phyloP scores from a whole-genome alignment of 2,329 filamentous ascomycete genomes.

The Colletotrichum shisoi region DNA sequence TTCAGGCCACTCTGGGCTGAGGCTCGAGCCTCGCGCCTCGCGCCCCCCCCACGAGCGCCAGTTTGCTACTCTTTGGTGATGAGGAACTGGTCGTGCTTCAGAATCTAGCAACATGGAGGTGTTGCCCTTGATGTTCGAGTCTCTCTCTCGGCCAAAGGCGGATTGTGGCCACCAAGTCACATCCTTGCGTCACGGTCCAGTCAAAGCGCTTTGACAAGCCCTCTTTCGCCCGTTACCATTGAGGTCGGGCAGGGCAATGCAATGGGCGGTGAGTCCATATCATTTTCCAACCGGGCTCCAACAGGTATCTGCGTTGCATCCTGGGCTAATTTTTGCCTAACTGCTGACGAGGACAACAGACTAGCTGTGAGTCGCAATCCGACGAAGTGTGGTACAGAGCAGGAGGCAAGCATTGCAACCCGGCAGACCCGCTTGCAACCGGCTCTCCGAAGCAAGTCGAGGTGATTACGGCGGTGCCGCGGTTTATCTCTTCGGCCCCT shows the following conservation, averaged over 20 bases:
- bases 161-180: neutral
- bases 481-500: constrained; percentile 2
- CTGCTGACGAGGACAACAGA: constrained; percentile 1
- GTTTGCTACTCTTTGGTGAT: neutral
- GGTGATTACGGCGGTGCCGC: neutral
- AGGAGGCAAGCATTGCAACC: neutral
- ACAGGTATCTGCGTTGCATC: neutral
- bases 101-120: neutral
- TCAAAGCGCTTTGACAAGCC: neutral
- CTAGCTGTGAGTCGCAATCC: neutral
- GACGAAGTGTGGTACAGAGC: neutral
- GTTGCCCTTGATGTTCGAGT: neutral
- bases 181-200: neutral
- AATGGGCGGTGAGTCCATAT: neutral
- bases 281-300: neutral
- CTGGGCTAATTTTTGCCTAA: neutral
- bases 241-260: constrained; percentile 13
- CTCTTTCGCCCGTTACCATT: neutral
- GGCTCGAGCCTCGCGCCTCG: constrained; percentile 3
- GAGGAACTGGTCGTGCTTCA: neutral
- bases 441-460: constrained; percentile 8
- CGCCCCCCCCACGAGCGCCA: neutral
- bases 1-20: neutral
- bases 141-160: neutral
- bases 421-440: constrained; percentile 12